These are phyloP conservation scores for Neotropicomus parvogracilis DNA, from an alignment of 1,284 basidiomycete species.

Conservation along the genomic window DNA sequence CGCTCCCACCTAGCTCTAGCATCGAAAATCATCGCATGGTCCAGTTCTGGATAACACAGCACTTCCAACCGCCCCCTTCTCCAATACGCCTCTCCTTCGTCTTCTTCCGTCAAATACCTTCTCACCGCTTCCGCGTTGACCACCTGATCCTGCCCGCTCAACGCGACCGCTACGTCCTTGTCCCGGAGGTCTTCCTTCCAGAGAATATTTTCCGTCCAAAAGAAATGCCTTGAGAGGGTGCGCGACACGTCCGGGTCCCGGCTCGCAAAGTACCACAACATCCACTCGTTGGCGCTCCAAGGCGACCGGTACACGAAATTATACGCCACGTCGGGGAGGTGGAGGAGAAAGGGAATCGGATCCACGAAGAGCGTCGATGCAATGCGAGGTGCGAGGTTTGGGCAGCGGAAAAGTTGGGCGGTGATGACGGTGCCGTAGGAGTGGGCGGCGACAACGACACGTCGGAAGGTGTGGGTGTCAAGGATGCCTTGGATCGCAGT, in stretches of 20 bases:
- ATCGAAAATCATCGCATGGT: conserved; percentile 59
- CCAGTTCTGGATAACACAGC: conserved; percentile 47
- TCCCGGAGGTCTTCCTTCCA: conserved; percentile 55
- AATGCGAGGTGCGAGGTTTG: conserved; percentile 34
- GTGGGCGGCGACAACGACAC: conserved; percentile 50
- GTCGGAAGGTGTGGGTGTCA: conserved; percentile 38
- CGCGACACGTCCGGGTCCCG: conserved; percentile 60
- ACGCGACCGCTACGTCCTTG: conserved; percentile 38
- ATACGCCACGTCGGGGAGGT: conserved; percentile 56
- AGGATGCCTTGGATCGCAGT: conserved; percentile 39
- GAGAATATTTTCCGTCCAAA: conserved; percentile 59
- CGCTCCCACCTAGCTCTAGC: conserved; percentile 33
- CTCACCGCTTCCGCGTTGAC: conserved; percentile 49
- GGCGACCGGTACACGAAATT: conserved; percentile 64
- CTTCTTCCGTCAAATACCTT: conserved; percentile 49
- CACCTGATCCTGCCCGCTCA: conserved; percentile 58
- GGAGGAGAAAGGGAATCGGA: conserved; percentile 61
- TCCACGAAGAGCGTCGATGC: conserved; percentile 50
- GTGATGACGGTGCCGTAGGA: conserved; percentile 62
- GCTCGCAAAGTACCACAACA: conserved; percentile 65
- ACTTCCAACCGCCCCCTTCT: conserved; percentile 41
- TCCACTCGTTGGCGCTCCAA: conserved; percentile 54
- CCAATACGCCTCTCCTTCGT: conserved; percentile 36
- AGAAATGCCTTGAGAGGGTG: conserved; percentile 56
- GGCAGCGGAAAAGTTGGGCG: conserved; percentile 44